Conservation (phyloP, 441 rosid species). For the Eruca vesicaria region DNA sequence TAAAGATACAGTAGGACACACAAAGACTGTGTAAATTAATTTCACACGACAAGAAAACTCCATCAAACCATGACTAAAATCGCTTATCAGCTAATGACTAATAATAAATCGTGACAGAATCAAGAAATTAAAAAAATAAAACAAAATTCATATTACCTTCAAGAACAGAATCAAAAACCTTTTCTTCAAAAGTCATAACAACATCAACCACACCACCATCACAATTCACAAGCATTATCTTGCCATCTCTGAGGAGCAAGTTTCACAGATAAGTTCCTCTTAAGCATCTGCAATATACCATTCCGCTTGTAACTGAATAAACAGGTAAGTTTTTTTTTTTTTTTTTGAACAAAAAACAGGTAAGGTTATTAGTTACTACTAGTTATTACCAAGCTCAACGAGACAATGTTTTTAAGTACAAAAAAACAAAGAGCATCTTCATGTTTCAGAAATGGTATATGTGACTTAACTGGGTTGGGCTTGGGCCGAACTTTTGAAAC, state of each 20-base stretch:
- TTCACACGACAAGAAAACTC: no score
- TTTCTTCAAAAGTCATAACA: slow-evolving; percentile 83
- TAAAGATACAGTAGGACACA: background rate
- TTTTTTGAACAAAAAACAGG: background rate
- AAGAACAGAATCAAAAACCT: slow-evolving; percentile 84
- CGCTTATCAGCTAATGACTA: no score
- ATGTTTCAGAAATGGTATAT: background rate
- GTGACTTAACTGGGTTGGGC: background rate
- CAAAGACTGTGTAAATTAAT: no score
- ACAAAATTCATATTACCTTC: no score
- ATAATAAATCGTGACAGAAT: no score
- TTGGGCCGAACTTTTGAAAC: background rate
- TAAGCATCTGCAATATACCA: slow-evolving; percentile 91
- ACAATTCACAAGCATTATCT: slow-evolving; percentile 84
- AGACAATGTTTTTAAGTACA: background rate
- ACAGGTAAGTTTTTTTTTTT: no score
- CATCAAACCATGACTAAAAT: no score
- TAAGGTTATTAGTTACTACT: slow-evolving; percentile 18
- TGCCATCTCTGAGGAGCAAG: slow-evolving; percentile 96
- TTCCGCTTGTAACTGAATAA: slow-evolving; percentile 86
- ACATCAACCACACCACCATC: slow-evolving; percentile 80
- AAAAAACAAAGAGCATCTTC: background rate
- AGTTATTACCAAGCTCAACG: background rate
- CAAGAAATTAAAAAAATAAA: no score
- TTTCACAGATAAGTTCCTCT: slow-evolving; percentile 78